Evolutionary conservation across 257 asterid genomes (phyloP), one percentile per base, ranked within the genome.

Genomic region (Henckelia pumila): DNA sequence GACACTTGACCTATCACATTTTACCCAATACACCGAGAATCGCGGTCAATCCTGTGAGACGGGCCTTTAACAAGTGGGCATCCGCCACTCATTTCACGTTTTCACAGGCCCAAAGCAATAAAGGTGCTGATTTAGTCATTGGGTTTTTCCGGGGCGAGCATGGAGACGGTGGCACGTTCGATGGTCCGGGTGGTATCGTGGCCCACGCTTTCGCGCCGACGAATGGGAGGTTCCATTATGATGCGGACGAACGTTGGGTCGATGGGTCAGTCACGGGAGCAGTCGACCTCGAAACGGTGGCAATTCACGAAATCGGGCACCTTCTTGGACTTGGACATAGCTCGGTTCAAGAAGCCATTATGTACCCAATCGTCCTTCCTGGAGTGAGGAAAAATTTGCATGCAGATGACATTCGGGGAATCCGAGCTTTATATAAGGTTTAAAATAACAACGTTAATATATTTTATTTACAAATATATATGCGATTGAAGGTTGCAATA

Each of bases 301-400:
- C 70, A 7, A 2, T 40, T 26, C 80, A 76, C 40, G 80, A 76
- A 29, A 66, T 71, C 8, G 77, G 81, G 22, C 81, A 76, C 64
- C 57, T 65, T 26, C 71, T 76, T 32, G 81, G 81, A 44, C 81
- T 76, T 23, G 71, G 21, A 1, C 81, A 76, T 26, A 71, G 74
- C 57, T 28, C 35, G 1, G 71, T 61, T 58, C 13, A 1, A 10
- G 53, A 6, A 16, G 69, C 81, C 9, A 24, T 67, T 21, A 76
- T 76, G 77, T 61, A 11, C 29, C 26, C 78, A 0, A 5, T 7
- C 8, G 24, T 67, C 56, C 0, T 14, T 24, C 0, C 29, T 14
- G 78, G 70, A 20, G n/a, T 7, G 29, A 35, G 37, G 4, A 61
- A 56, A 22, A 20, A 26, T 4, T 35, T 73, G 28, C 16, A 66